These are phyloP conservation scores for Decorospora gaudefroyi DNA, from an alignment of 2,329 filamentous ascomycete species.

Conservation along the genomic window DNA sequence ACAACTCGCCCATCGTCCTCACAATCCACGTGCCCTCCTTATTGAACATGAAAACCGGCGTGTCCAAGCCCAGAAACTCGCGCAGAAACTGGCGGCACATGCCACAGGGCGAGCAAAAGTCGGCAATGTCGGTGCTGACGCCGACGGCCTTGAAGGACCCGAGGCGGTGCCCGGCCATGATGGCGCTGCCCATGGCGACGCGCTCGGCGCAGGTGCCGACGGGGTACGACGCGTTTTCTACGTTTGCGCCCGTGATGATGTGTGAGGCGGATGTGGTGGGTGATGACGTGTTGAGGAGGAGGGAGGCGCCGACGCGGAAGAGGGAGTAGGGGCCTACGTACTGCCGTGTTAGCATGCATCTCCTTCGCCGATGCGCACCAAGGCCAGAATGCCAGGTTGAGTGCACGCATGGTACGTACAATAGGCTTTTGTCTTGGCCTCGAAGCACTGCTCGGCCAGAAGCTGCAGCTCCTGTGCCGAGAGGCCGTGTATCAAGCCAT, in stretches of 20 bases:
- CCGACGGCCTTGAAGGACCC: conserved; percentile 69
- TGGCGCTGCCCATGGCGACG: conserved; percentile 78
- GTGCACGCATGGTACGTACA: conserved; percentile 57
- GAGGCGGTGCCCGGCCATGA: conserved; percentile 61
- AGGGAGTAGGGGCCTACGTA: conserved; percentile 77
- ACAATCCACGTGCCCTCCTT: conserved; percentile 74
- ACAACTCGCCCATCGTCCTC: conserved; percentile 66
- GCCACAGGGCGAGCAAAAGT: conserved; percentile 70
- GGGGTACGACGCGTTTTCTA: conserved; percentile 92
- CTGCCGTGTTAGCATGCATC: background rate
- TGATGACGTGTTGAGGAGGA: conserved; percentile 58
- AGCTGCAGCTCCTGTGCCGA: conserved; percentile 65
- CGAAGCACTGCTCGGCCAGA: conserved; percentile 65
- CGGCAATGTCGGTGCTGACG: conserved; percentile 75
- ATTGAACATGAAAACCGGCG: conserved; percentile 92
- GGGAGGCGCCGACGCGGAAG: conserved; percentile 84
- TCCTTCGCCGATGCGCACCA: no score
- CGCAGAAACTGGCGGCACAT: conserved; percentile 86
- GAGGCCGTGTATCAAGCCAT: conserved; percentile 58
- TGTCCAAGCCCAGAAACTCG: conserved; percentile 55
- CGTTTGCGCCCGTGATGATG: conserved; percentile 69
- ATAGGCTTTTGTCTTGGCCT: conserved; percentile 79
- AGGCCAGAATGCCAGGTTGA: no score
- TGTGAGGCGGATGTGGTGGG: conserved; percentile 46
- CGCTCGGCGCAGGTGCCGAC: conserved; percentile 96